Base-by-base conservation (phyloP, 805 yeast species). In the Wickerhamomyces bisporus region DNA sequence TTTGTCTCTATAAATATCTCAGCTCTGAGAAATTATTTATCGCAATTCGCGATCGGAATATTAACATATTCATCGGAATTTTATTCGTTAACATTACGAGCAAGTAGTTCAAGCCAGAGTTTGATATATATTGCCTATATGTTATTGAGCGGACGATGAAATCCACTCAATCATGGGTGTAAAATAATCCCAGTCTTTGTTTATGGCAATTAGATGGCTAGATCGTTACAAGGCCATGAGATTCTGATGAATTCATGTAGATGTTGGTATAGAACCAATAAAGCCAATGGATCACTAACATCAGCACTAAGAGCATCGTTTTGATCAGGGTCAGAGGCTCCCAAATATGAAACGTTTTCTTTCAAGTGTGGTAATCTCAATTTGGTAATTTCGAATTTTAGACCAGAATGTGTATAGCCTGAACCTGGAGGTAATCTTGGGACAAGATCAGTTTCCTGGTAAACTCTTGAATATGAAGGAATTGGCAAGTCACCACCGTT, bases 371-470 rank as follows among this genome's bases (percentile, higher is more conserved):
- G 66, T 30, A 65, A 55, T 25, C 49, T 57, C 2, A 63, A 58
- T 11, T 58, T 61, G 4, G 47, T 65, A 53, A 48, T 41, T 53
- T 39, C 61, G 52, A 51, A 63, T 52, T 40, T 38, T 49, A 45
- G 61, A 50, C 55, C 68, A 51, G 46, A 53, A 49, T 47, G 69
- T 53, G 40, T 62, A 53, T 48, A 49, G 45, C 9, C 40, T 41
- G 14, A 62, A 2, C 68, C 60, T 9, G 82, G 79, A 5, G 88
- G 89, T 19, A 80, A 57, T 40, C 60, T 50, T 0, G 86, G 82
- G 17, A 83, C 77, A 19, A 72, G 50, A 48, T 82, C 89, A 17
- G 65, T 65, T n/a, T 60, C 53, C 49, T 80, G 84, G 9, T 68
- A 68, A 7, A 81, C 75, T 51, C 88, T 65, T 27, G 73, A 65